Conservation (phyloP, 345 rosid species). For the Microcos paniculata region DNA sequence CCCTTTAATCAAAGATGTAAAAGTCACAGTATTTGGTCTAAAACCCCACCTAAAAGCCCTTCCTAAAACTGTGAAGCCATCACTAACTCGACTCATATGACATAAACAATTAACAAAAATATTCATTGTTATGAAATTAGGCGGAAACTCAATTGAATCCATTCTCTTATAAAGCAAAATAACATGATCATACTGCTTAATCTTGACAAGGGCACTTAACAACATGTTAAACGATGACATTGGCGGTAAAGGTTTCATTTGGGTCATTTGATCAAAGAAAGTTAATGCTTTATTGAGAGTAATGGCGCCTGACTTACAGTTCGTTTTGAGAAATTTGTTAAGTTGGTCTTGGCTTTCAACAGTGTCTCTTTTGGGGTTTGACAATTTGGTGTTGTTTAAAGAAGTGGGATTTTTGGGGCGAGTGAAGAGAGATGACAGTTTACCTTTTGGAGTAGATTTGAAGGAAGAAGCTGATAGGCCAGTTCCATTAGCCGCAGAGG, state of each 20-base stretch:
- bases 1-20: conserved; percentile 16
- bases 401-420: neutral
- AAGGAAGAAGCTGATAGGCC: neutral
- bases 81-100: neutral
- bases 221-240: neutral
- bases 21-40: conserved; percentile 13
- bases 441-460: conserved; percentile 13
- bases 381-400: conserved; percentile 8
- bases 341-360: conserved; percentile 9
- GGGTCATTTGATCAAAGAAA: conserved; percentile 7
- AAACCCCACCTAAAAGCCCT: conserved; percentile 19
- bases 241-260: neutral
- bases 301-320: conserved; percentile 22
- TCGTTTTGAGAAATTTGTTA: conserved; percentile 7
- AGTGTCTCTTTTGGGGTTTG: neutral
- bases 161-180: conserved; percentile 5
- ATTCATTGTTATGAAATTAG: neutral
- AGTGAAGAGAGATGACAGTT: conserved; percentile 17
- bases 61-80: conserved; percentile 15
- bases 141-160: conserved; percentile 1
- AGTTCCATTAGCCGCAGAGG: neutral
- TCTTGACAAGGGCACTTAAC: conserved; percentile 2
- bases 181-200: conserved; percentile 3
- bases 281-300: conserved; percentile 28
- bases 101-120: conserved; percentile 14